phyloP scores from a whole-genome alignment of 2,329 filamentous ascomycete species.

The Saccharata proteae region DNA sequence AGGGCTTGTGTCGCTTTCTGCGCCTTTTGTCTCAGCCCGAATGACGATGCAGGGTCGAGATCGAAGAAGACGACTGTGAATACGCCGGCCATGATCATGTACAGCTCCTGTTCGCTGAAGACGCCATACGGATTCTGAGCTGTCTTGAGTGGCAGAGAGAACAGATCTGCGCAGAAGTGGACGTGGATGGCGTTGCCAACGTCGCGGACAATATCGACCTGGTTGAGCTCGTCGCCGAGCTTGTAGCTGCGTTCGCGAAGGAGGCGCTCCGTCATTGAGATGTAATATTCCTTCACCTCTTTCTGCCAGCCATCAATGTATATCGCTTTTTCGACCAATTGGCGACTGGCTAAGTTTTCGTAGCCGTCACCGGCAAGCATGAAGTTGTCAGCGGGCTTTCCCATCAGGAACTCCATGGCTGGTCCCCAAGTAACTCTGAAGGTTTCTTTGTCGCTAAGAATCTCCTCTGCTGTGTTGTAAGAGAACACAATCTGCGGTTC shows the following conservation, averaged over 20 bases:
- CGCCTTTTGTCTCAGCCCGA: constrained; percentile 38
- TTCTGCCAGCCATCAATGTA: constrained; percentile 49
- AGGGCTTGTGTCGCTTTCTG: constrained; percentile 36
- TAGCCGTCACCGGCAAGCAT: constrained; percentile 35
- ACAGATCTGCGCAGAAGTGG: constrained; percentile 43
- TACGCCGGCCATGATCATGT: constrained; percentile 40
- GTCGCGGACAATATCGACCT: constrained; percentile 58
- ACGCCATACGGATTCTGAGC: constrained; percentile 37
- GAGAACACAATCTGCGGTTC: constrained; percentile 41
- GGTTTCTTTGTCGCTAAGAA: constrained; percentile 47
- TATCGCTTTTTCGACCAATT: constrained; percentile 39
- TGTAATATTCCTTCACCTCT: constrained; percentile 58
- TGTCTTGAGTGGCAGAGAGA: constrained; percentile 44
- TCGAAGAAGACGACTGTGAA: constrained; percentile 45
- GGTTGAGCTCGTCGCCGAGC: constrained; percentile 44
- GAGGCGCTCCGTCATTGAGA: constrained; percentile 47
- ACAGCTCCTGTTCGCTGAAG: constrained; percentile 43
- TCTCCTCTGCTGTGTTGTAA: constrained; percentile 49
- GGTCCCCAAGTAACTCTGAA: constrained; percentile 57
- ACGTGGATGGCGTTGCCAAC: constrained; percentile 43
- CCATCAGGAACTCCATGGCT: constrained; percentile 52
- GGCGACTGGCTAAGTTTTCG: constrained; percentile 19
- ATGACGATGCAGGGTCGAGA: constrained; percentile 39
- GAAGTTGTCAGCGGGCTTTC: constrained; percentile 41
- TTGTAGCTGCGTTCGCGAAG: constrained; percentile 53